phyloP scores from a whole-genome alignment of 2,329 filamentous ascomycete genomes.

The Aspergillus ochraceoroseus region DNA sequence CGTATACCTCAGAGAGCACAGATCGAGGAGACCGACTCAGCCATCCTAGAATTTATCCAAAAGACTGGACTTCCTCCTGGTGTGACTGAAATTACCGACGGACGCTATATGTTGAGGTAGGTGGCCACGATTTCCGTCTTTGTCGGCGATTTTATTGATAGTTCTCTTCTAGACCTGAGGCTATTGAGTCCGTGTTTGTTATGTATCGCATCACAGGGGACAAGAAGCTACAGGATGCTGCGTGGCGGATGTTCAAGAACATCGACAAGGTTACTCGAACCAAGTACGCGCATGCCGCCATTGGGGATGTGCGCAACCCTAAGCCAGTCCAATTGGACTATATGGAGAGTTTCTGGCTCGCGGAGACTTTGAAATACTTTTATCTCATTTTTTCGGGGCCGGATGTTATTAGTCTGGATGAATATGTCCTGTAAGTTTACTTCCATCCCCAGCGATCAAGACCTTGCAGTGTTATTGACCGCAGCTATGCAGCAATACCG shows the following conservation, averaged over 20 bases:
- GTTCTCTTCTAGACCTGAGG: conserved; percentile 45
- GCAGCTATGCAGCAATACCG: conserved; percentile 33
- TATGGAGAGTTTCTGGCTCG: conserved; percentile 47
- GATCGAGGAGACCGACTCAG: conserved; percentile 17
- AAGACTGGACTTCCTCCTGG: conserved; percentile 26
- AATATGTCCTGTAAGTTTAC: conserved; percentile 41
- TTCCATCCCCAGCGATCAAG: background rate
- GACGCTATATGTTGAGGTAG: conserved; percentile 33
- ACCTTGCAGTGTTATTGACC: background rate
- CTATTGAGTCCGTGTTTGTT: conserved; percentile 59
- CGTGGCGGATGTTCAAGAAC: conserved; percentile 49
- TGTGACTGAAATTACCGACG: conserved; percentile 25
- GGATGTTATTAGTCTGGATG: conserved; percentile 39
- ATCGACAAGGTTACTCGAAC: conserved; percentile 45
- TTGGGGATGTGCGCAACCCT: conserved; percentile 39
- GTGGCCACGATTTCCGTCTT: background rate
- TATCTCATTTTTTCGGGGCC: conserved; percentile 45
- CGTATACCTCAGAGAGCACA: conserved; percentile 18
- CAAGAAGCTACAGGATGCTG: conserved; percentile 42
- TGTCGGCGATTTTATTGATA: background rate
- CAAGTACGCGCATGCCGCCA: conserved; percentile 42
- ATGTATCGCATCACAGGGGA: conserved; percentile 58
- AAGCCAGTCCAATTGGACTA: conserved; percentile 32
- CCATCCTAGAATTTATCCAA: conserved; percentile 22
- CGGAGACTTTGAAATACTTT: conserved; percentile 45